These are phyloP conservation scores for Rhynchospora tenuis DNA, from an alignment of 176 grass and related monocot species.

Conservation along the genomic window DNA sequence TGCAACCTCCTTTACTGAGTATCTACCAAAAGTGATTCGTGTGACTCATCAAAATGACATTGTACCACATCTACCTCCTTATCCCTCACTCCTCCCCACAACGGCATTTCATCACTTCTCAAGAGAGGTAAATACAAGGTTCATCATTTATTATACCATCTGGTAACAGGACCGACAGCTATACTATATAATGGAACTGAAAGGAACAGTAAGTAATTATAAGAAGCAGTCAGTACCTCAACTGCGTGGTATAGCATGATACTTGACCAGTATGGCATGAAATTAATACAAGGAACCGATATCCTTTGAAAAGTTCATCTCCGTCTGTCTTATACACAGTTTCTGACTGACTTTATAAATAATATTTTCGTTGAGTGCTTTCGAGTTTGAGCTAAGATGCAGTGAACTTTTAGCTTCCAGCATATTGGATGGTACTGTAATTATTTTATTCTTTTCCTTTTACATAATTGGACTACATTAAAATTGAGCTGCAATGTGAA, in stretches of 20 bases:
- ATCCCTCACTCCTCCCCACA: conserved; percentile 56
- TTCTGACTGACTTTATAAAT: not conserved
- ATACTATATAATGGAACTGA: not conserved
- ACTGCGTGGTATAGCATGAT: not conserved
- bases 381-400: not conserved
- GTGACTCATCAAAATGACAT: conserved; percentile 86
- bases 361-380: not conserved
- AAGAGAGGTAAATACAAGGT: conserved; percentile 53
- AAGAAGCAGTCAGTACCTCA: not conserved
- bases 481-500: not conserved
- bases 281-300: not conserved
- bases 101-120: conserved; percentile 91
- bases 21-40: conserved; percentile 58
- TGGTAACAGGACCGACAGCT: not conserved
- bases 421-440: not conserved
- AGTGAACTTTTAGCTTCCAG: not conserved
- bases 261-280: not conserved
- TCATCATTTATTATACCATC: not conserved
- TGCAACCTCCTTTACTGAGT: conserved; percentile 55
- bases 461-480: not conserved
- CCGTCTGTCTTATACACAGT: not conserved
- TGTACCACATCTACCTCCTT: conserved; percentile 86
- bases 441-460: conserved; percentile 5
- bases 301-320: not conserved
- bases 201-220: not conserved